Base-by-base conservation (phyloP, 2,329 filamentous ascomycete genomes). In the Proliferodiscus dingleyae region DNA sequence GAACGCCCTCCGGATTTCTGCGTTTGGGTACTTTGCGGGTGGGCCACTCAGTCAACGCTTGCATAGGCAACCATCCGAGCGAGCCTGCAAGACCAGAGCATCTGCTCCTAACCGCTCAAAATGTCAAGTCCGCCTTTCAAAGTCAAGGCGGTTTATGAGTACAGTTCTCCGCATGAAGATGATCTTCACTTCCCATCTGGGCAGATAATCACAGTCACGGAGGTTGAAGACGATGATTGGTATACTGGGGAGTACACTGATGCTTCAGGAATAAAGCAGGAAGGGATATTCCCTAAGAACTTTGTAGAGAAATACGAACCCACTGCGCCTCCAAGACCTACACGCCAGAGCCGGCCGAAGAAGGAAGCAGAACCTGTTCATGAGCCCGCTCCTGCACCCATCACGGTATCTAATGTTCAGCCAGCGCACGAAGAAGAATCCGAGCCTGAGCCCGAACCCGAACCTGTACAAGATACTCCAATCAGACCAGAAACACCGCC, bases 291-390 rank as follows among this genome's bases (percentile, higher is more conserved):
- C 67, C 91, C 89, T 41, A 85, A 86, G 65, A 98, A 97, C 70
- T 98, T 98, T 64, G 93, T 98, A 62, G 93, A 98, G 68, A 89
- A 85, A 69, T 94, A 89, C 68, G 91, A 97, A 66, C 93, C 93
- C 29, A 85, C 83, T 46, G 85, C 91, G 53, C 93, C 93, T 49
- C 89, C 90, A 49, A 82, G 93, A 48, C 93, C 93, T 47, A 77
- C 80, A 52, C 82, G 93, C 60, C 73, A 80, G 13, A 70, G 67
- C 47, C 83, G 87, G 55, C 69, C 77, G 42, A 90, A 85, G 71
- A 86, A 81, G 63, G 50, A 65, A 15, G 50, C 63, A 30, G 62
- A 67, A 24, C 56, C 61, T 51, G 54, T 64, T 42, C 59, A 63
- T 18, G 60, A 65, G 22, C 60, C 70, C 46, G 68, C 66, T 41